Base-by-base conservation (phyloP, 2,329 filamentous ascomycete genomes). In the Huntiella bhutanensis region DNA sequence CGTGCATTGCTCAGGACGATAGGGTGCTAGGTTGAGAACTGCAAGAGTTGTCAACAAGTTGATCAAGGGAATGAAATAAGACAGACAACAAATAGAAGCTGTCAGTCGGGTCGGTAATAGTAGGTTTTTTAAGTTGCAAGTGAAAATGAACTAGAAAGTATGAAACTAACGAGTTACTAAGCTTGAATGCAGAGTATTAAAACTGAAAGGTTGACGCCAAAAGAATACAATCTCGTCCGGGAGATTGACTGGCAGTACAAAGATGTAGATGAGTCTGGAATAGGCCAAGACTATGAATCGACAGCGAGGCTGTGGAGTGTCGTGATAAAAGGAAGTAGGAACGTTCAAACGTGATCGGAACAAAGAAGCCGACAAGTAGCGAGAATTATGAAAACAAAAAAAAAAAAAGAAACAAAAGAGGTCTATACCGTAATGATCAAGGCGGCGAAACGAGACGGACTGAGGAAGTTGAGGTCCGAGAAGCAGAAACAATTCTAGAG, bases 1-100 rank as follows among this genome's bases (percentile, higher is more conserved):
- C 80, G 88, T 94, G 82, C 80, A 92, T 80, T 55, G 63, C 66
- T 71, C 67, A 65, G 58, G 55, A 48, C 44, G 38, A 54, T 46
- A 36, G 33, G 50, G 49, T 32, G 16, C 10, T 16, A 33, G 38
- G 33, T 46, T 42, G 47, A 28, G 8, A 28, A 28, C 22, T 28
- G 8, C 22, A 10, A 28, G 22, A 28, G 22, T 28, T 28, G 22
- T 41, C 38, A 40, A 44, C 35, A 5, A 46, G 39, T 45, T 40
- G 17, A 6, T 33, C 41, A 22, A 43, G 43, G 46, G 41, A 45
- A 47, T 38, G 48, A 39, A 44, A 39, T 46, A 33, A 33, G 33
- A 12, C 43, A 46, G 47, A 37, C 33, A 49, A 42, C 33, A 48
- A 37, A 32, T 22, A 43, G 40, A 40, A 40, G 37, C 12, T 17